A percentile compares a stretch with the other conserved stretches of the same genome.
Conservation (phyloP, 2,329 filamentous ascomycete species). For the Xylariales sp. region DNA sequence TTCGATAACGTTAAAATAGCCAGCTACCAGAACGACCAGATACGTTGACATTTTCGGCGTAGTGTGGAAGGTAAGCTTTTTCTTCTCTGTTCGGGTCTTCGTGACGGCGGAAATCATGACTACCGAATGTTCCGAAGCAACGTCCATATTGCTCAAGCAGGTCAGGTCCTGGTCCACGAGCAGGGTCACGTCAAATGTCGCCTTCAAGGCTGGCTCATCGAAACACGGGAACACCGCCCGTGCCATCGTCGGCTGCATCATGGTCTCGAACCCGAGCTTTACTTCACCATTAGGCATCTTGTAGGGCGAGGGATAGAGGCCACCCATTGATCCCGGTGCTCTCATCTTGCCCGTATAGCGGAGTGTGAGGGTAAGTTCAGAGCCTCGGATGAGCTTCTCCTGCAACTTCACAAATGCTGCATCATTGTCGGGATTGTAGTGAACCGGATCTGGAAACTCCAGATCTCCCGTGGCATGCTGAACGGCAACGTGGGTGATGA, state of each 20-base stretch:
- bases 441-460: not conserved
- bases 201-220: slow-evolving; percentile 68
- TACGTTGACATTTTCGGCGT: slow-evolving; percentile 38
- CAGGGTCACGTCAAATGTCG: slow-evolving; percentile 63
- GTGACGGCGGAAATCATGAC: not conserved
- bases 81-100: no score
- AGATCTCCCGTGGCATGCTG: not conserved
- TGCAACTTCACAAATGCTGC: slow-evolving; percentile 1
- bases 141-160: slow-evolving; percentile 63
- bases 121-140: not conserved
- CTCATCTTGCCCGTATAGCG: slow-evolving; percentile 1
- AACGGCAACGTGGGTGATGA: not conserved
- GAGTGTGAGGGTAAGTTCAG: not conserved
- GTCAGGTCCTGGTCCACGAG: slow-evolving; percentile 63
- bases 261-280: slow-evolving; percentile 8
- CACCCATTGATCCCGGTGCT: slow-evolving; percentile 3
- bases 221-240: slow-evolving; percentile 65
- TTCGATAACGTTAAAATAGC: slow-evolving; percentile 55
- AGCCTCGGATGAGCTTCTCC: not conserved
- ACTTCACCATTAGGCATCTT: not conserved
- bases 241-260: slow-evolving; percentile 64
- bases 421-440: slow-evolving; percentile 4
- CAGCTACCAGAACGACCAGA: slow-evolving; percentile 2
- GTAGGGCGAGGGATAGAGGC: slow-evolving; percentile 4
- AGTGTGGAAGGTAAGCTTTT: slow-evolving; percentile 63